These are phyloP conservation scores for Amanita muscaria DNA, from an alignment of 768 basidiomycete genomes.

Conservation along the genomic window DNA sequence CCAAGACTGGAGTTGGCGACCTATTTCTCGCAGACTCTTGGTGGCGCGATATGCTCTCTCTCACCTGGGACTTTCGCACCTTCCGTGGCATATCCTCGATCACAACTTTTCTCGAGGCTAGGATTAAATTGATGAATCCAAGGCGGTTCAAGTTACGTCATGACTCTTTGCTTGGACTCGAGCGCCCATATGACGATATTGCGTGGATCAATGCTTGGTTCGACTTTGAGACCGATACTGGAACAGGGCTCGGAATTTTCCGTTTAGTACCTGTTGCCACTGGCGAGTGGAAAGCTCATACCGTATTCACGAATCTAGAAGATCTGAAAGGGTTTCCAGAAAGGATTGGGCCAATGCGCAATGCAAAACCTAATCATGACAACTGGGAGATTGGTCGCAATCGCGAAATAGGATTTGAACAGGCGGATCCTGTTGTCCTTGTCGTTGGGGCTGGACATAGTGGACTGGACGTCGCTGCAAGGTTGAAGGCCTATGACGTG, in stretches of 20 bases:
- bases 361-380: slow-evolving; percentile 33
- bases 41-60: too few species aligned
- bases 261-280: too few species aligned
- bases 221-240: too few species aligned
- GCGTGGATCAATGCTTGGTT: too few species aligned
- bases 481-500: slow-evolving; percentile 44
- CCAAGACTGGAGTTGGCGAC: too few species aligned
- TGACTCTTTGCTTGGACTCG: slow-evolving; percentile 17
- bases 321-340: slow-evolving; percentile 35
- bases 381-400: slow-evolving; percentile 38
- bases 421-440: slow-evolving; percentile 42
- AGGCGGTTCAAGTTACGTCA: slow-evolving; percentile 18
- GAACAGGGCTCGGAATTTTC: too few species aligned
- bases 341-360: slow-evolving; percentile 31
- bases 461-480: slow-evolving; percentile 46
- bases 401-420: slow-evolving; percentile 32
- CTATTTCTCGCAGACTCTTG: too few species aligned
- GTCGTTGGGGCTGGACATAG: slow-evolving; percentile 47
- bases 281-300: too few species aligned
- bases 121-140: slow-evolving; percentile 18
- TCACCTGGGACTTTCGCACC: too few species aligned
- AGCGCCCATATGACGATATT: too few species aligned
- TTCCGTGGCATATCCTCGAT: slow-evolving; percentile 26
- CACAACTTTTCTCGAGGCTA: slow-evolving; percentile 23
- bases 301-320: too few species aligned